Percentiles rank a stretch among this genome's conserved stretches.
Conservation (phyloP, 2,329 filamentous ascomycete species). For the Alternaria conjuncta region DNA sequence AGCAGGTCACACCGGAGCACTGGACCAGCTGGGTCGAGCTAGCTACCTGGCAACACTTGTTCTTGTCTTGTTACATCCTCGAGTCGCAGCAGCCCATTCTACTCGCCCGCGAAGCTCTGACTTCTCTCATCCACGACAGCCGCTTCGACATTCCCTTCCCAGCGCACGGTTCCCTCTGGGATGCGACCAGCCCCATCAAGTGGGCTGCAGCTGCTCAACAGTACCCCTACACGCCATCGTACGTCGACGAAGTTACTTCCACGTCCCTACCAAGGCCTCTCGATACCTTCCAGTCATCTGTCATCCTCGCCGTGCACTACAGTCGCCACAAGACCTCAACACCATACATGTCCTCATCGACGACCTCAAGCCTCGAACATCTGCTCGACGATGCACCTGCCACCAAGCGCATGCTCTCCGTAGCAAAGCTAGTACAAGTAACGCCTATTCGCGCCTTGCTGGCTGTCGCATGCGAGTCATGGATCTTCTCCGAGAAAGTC, state of each 20-base stretch:
- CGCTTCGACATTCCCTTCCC: conserved; percentile 50
- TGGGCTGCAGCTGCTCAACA: conserved; percentile 35
- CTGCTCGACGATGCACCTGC: conserved; percentile 30
- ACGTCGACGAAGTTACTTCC: conserved; percentile 33
- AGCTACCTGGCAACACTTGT: conserved; percentile 44
- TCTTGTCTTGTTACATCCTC: conserved; percentile 52
- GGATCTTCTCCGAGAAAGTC: conserved; percentile 54
- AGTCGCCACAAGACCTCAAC: conserved; percentile 27
- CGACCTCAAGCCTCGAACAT: conserved; percentile 26
- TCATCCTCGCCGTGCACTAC: conserved; percentile 46
- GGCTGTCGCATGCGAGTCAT: conserved; percentile 54
- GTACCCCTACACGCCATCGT: conserved; percentile 23
- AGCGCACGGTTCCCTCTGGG: conserved; percentile 45
- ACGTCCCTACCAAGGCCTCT: conserved; percentile 16
- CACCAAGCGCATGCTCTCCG: conserved; percentile 41
- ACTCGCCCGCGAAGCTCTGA: conserved; percentile 32
- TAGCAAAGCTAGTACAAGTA: conserved; percentile 46
- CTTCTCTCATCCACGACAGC: conserved; percentile 23
- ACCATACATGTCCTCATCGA: conserved; percentile 18
- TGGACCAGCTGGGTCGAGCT: conserved; percentile 46
- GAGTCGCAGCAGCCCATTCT: conserved; percentile 49
- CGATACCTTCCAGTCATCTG: conserved; percentile 46
- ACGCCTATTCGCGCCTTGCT: conserved; percentile 52
- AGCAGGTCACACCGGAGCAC: conserved; percentile 28
- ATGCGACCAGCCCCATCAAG: conserved; percentile 30